Base-by-base conservation (phyloP, 306 rosid genomes). In the Sicyos edulis region DNA sequence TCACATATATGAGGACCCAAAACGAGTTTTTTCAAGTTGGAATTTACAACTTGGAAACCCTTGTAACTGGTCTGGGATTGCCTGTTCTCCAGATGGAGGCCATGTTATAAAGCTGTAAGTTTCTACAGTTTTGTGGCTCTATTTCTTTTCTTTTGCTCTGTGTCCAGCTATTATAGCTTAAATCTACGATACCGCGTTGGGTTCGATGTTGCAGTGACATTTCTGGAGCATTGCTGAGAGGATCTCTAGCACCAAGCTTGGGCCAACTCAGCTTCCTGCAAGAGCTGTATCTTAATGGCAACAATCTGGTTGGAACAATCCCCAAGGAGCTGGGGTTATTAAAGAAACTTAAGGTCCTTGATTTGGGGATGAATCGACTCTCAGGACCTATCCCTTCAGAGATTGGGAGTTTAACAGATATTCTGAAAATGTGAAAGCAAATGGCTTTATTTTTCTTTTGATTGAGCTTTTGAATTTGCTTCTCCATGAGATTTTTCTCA, bases 361-460 rank as follows among this genome's bases (percentile, higher is more conserved):
- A 91, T 82, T 85, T 95, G 86, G 99, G 99, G 78, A 70, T 5
- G 75, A 95, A 95, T 85, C 92, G 72, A 71, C 83, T 95, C 72
- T 65, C 88, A 0, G 99, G 99, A 66, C 86, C 88, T 17, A 88
- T 95, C 83, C 99, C 99, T 80, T 81, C 85, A 6, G 96, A 89
- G 86, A 71, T 91, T 62, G 99, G 95, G 76, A 84, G 85, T 79
- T 79, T 86, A 79, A 74, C 85, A 52, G 81, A 70, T 74, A 52
- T 78, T 67, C 80, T 78, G 85, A 87, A 75, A 86, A 86, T 95
- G 99, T 95, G 87, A 78, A 24, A 62, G 63, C 77, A 75, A 15
- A 66, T 72, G 34, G 54, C 22, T 74, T 70, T 55, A 15, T 22
- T 14, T 22, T 69, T 26, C 16, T 24, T 50, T 24, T 69, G 57